Percentiles rank a stretch among this genome's conserved stretches.
Conservation (phyloP, 2,329 filamentous ascomycete genomes). For the Aspergillus caelatus region DNA sequence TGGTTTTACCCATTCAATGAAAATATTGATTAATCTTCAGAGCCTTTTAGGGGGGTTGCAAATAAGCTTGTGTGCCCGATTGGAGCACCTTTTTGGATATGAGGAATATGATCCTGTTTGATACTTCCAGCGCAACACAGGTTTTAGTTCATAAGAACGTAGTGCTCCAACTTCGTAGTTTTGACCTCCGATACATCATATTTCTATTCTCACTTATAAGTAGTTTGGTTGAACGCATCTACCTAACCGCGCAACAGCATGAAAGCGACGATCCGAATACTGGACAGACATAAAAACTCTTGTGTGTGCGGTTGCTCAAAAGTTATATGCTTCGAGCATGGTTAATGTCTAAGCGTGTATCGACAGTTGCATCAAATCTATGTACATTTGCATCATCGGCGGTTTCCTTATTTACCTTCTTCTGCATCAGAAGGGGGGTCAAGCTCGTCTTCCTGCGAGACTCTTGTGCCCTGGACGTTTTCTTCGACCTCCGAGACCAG, state of each 20-base stretch:
- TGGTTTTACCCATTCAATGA: slow-evolving; percentile 6
- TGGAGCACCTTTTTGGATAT: not conserved
- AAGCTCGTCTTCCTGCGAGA: slow-evolving; percentile 72
- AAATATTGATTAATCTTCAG: slow-evolving; percentile 14
- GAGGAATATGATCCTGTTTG: not conserved
- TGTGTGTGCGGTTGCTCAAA: not conserved
- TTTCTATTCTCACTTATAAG: not conserved
- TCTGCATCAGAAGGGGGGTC: slow-evolving; percentile 50
- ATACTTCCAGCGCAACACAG: not conserved
- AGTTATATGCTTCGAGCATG: not conserved
- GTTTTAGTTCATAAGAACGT: not conserved
- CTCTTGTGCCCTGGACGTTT: slow-evolving; percentile 72
- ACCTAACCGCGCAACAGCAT: not conserved
- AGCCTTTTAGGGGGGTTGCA: not conserved
- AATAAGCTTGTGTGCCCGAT: not conserved
- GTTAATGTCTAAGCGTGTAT: slow-evolving; percentile 8
- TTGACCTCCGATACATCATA: not conserved
- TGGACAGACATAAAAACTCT: no score
- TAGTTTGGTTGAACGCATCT: not conserved
- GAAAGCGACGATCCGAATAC: not conserved
- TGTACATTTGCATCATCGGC: not conserved
- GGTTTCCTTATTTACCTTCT: slow-evolving; percentile 7
- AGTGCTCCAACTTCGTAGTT: not conserved
- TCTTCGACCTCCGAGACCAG: slow-evolving; percentile 76
- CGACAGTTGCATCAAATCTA: not conserved